Base-by-base conservation (phyloP, 2,329 filamentous ascomycete genomes). In the Cytospora schulzeri region DNA sequence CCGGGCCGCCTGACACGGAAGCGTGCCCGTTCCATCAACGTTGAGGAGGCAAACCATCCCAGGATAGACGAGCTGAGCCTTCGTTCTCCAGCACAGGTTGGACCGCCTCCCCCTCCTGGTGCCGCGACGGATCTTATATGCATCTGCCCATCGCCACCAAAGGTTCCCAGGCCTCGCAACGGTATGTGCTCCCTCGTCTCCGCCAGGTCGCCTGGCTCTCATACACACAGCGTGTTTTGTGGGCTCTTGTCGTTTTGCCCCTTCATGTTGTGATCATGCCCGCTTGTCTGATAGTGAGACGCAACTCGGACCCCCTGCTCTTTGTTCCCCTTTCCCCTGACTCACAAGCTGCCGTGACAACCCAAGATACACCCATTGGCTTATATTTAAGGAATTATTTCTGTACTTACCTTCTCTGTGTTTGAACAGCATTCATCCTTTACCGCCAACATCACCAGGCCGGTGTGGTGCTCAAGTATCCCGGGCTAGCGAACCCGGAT, bases 361-460 rank as follows among this genome's bases (percentile, higher is more conserved):
- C 38, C 58, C 17, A 45, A 33, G 57, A 50, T 29, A 48, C 17
- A 35, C 60, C n/a, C 24, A 60, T 60, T 60, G 45, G 61, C 55
- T 63, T 55, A 50, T 54, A 17, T 53, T 26, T 56, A 45, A 29
- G 35, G 35, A 19, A 48, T 38, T 38, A 60, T 45, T 45, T 22
- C 67, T 4, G 64, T 26, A 31, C 24, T 58, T 41, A 60, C 17
- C 28, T 41, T 26, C 38, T 41, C 65, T 70, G 75, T 73, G 74
- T 75, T 76, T 41, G n/a, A 64, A 63, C 59, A 99, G 95, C 94
- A 58, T 99, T 99, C 80, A 99, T 99, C 70, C 83, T 99, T 71
- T 99, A 97, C 80, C 92, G 95, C 48, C 93, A 98, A 75, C 91
- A 96, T 76, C 90, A 95, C 72, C 94, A 98, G 77, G 88, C 91